Evolutionary conservation across 2,329 filamentous ascomycete genomes (phyloP).

Genomic region (Penicillium palitans): DNA sequence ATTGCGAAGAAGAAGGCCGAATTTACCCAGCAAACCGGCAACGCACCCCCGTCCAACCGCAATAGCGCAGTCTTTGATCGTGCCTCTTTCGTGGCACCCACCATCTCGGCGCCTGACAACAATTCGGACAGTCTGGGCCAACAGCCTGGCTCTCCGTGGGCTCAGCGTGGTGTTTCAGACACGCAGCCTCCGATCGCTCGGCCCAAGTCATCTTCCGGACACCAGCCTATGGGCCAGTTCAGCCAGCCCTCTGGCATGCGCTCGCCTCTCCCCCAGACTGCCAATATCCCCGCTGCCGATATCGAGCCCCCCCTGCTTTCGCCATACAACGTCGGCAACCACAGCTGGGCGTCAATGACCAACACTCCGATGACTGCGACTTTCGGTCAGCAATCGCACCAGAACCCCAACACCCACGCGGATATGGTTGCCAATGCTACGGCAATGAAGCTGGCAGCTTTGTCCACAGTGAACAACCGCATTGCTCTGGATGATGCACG

Average conservation of each 20-base stretch:
- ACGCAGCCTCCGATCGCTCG: conserved; percentile 56
- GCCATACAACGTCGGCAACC: conserved; percentile 72
- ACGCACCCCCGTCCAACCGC: conserved; percentile 83
- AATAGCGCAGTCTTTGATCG: conserved; percentile 82
- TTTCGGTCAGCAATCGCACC: conserved; percentile 61
- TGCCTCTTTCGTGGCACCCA: conserved; percentile 70
- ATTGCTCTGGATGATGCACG: conserved; percentile 95
- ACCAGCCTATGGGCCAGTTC: conserved; percentile 88
- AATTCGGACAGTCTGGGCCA: conserved; percentile 61
- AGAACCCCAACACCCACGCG: conserved; percentile 63
- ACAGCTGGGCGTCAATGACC: conserved; percentile 98
- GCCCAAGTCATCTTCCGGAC: conserved; percentile 76
- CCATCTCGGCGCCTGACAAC: conserved; percentile 68
- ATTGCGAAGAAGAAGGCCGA: conserved; percentile 98
- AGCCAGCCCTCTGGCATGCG: conserved; percentile 77
- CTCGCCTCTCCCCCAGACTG: conserved; percentile 81
- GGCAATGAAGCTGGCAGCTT: conserved; percentile 95
- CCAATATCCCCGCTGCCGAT: conserved; percentile 73
- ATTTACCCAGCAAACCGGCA: conserved; percentile 92
- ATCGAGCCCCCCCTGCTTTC: conserved; percentile 82
- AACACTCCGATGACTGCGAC: conserved; percentile 94
- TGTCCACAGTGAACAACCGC: conserved; percentile 97
- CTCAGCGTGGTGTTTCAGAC: conserved; percentile 53
- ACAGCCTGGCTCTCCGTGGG: conserved; percentile 80
- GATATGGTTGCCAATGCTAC: conserved; percentile 99